phyloP scores from a whole-genome alignment of 2,329 filamentous ascomycete genomes.

The Fusarium sp. region DNA sequence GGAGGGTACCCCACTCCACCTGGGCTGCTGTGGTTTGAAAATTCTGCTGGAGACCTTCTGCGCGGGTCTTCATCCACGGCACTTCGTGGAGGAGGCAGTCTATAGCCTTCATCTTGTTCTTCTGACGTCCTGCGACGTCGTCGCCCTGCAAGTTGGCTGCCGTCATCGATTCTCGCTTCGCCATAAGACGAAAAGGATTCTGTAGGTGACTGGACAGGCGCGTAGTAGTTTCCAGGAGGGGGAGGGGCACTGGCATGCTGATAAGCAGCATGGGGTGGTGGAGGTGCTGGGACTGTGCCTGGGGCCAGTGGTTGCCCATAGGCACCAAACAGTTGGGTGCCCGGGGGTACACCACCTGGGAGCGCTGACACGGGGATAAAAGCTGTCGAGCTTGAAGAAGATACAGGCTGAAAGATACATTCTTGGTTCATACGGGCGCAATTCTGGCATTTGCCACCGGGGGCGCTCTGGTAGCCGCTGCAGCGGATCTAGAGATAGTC shows the following conservation, averaged over 20 bases:
- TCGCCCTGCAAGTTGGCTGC: constrained; percentile 43
- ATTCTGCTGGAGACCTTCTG: constrained; percentile 61
- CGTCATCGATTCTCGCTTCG: constrained; percentile 47
- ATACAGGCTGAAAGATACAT: constrained; percentile 69
- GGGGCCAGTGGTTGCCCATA: constrained; percentile 65
- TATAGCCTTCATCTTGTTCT: constrained; percentile 53
- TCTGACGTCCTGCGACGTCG: constrained; percentile 51
- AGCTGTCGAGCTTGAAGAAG: constrained; percentile 63
- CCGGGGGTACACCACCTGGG: constrained; percentile 65
- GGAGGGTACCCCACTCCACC: constrained; percentile 52
- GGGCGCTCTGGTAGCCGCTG: constrained; percentile 67
- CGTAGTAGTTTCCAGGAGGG: constrained; percentile 53
- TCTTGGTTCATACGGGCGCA: constrained; percentile 70
- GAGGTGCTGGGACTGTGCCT: constrained; percentile 40
- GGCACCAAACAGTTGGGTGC: constrained; percentile 65
- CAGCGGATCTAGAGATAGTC: constrained; percentile 61
- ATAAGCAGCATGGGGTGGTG: constrained; percentile 38
- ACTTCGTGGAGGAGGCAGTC: constrained; percentile 56
- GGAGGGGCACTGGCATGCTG: constrained; percentile 45
- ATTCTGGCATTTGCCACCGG: constrained; percentile 68
- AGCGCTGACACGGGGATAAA: constrained; percentile 68
- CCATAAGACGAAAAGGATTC: constrained; percentile 54
- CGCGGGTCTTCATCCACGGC: constrained; percentile 59
- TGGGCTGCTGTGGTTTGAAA: constrained; percentile 59
- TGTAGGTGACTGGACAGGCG: constrained; percentile 55